These are phyloP conservation scores for Picochlorum sp. DNA, from an alignment of 139 green algal genomes.

Conservation along the genomic window DNA sequence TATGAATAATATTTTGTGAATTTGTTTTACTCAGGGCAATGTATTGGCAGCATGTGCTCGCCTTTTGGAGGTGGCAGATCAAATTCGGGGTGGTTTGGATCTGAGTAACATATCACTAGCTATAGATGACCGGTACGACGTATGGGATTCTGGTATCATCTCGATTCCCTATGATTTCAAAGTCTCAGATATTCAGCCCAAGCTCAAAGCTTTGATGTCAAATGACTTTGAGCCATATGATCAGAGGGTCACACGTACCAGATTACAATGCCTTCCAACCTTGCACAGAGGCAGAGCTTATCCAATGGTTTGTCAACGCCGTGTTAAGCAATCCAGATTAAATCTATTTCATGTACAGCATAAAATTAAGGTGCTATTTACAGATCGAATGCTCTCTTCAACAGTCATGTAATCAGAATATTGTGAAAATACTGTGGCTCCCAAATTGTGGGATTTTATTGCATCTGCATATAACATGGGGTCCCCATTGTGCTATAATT, in stretches of 20 bases:
- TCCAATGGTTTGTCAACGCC: no score
- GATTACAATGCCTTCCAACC: background rate
- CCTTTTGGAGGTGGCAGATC: conserved; percentile 62
- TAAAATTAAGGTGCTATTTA: no score
- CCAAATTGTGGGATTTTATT: no score
- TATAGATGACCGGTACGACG: conserved; percentile 88
- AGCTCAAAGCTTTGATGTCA: conserved; percentile 44
- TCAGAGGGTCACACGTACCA: background rate
- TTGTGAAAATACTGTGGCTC: no score
- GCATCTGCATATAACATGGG: no score
- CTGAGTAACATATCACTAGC: conserved; percentile 56
- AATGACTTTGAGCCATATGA: background rate
- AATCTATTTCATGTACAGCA: no score
- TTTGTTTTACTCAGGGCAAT: conserved; percentile 3
- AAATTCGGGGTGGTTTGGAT: conserved; percentile 61
- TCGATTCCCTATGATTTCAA: conserved; percentile 85
- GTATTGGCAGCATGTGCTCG: conserved; percentile 55
- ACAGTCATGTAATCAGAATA: no score
- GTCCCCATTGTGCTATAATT: background rate
- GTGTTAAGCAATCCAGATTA: no score
- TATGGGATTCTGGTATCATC: conserved; percentile 88
- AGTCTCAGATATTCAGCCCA: conserved; percentile 44
- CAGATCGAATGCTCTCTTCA: no score
- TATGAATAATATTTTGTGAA: conserved; percentile 14
- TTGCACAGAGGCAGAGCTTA: background rate